A percentile compares a stretch with the other conserved stretches of the same genome.
Evolutionary conservation across 768 basidiomycete genomes (phyloP).

Genomic region (Boletus rubescentipes): DNA sequence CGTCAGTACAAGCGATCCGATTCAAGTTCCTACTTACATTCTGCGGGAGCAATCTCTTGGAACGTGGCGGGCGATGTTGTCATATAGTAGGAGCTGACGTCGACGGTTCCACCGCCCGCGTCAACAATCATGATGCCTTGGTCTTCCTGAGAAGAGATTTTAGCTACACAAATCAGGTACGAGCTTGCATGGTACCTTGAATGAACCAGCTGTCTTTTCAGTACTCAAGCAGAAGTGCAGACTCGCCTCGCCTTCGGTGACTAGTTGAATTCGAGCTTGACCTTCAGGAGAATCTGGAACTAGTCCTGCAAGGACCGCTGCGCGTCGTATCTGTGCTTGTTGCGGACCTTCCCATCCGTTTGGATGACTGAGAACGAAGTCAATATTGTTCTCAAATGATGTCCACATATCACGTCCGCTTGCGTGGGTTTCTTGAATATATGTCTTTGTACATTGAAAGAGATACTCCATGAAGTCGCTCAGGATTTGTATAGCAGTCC

Average conservation of each 20-base stretch:
- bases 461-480: conserved; percentile 51
- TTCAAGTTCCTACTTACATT: conserved; percentile 35
- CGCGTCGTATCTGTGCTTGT: conserved; percentile 43
- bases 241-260: conserved; percentile 55
- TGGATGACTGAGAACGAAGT: conserved; percentile 49
- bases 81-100: conserved; percentile 55
- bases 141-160: conserved; percentile 33
- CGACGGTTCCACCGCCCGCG: conserved; percentile 62
- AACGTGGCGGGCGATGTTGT: conserved; percentile 33
- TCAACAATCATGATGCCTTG: conserved; percentile 56
- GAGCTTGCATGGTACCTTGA: conserved; percentile 19
- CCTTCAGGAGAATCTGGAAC: conserved; percentile 38
- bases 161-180: background rate
- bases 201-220: conserved; percentile 30
- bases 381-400: conserved; percentile 39
- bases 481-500: conserved; percentile 43
- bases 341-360: conserved; percentile 50
- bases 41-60: conserved; percentile 48
- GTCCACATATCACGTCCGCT: conserved; percentile 42
- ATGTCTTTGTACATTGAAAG: conserved; percentile 40
- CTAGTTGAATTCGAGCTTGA: conserved; percentile 40
- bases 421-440: conserved; percentile 46
- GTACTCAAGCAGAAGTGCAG: conserved; percentile 47
- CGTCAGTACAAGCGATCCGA: background rate
- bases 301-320: conserved; percentile 42